phyloP scores from a whole-genome alignment of 2,329 filamentous ascomycete genomes.

The Myotisia sp. region DNA sequence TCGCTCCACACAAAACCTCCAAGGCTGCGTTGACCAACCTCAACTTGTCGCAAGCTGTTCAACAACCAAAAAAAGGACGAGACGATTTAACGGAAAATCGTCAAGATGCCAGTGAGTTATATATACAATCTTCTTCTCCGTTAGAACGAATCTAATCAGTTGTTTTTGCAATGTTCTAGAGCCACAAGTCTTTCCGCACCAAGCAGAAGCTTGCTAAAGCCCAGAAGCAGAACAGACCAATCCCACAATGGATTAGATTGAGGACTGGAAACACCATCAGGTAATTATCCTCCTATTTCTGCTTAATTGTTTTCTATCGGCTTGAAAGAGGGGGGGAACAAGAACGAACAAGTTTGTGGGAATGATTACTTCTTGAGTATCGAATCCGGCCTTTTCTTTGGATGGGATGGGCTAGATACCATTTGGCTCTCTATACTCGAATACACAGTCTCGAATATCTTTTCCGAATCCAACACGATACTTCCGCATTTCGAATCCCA shows the following conservation, averaged over 20 bases:
- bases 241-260: conserved; percentile 99
- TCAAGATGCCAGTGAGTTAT: conserved; percentile 43
- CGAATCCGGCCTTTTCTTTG: too few species aligned
- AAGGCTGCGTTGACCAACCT: conserved; percentile 16
- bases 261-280: conserved; percentile 98
- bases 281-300: conserved; percentile 44
- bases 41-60: conserved; percentile 7
- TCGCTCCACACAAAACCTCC: conserved; percentile 29
- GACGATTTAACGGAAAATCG: conserved; percentile 21
- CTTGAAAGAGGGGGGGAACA: background rate
- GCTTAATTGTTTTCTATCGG: background rate
- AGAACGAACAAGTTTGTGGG: background rate
- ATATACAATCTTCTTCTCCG: conserved; percentile 13
- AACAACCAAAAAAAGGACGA: conserved; percentile 11
- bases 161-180: conserved; percentile 40
- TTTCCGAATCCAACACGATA: too few species aligned
- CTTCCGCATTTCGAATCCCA: too few species aligned
- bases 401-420: too few species aligned
- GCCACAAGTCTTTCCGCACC: conserved; percentile 99
- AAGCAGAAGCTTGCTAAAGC: conserved; percentile 99
- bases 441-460: too few species aligned
- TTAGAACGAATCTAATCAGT: conserved; percentile 4
- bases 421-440: too few species aligned
- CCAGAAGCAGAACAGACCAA: conserved; percentile 99
- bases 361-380: too few species aligned